phyloP scores from a whole-genome alignment of 2,329 filamentous ascomycete species.

The Verticillium albo-atrum region DNA sequence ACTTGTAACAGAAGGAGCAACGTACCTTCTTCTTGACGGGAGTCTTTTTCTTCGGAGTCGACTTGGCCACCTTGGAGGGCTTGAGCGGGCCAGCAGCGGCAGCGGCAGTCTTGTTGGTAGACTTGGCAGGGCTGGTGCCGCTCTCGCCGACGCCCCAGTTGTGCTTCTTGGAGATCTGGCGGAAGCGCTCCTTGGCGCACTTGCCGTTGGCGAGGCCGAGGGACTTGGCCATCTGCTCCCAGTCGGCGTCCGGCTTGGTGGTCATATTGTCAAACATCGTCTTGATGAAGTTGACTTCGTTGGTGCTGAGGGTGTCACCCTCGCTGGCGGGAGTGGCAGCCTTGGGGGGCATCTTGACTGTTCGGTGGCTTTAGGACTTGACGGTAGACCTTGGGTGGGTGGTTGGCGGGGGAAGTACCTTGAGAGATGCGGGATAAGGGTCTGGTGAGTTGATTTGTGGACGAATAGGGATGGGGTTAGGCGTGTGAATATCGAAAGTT shows the following conservation, averaged over 20 bases:
- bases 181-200: slow-evolving; percentile 36
- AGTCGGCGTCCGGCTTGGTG: slow-evolving; percentile 35
- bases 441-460: too few species aligned
- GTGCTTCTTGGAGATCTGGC: slow-evolving; percentile 33
- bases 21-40: slow-evolving; percentile 19
- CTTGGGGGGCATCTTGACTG: not conserved
- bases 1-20: not conserved
- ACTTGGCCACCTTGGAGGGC: slow-evolving; percentile 23
- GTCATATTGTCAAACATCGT: slow-evolving; percentile 37
- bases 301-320: slow-evolving; percentile 22
- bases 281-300: slow-evolving; percentile 33
- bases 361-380: not conserved
- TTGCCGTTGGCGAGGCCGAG: slow-evolving; percentile 30
- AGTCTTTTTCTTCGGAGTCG: slow-evolving; percentile 23
- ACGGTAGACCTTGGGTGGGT: not conserved
- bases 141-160: slow-evolving; percentile 27
- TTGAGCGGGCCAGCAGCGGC: slow-evolving; percentile 10
- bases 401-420: not conserved
- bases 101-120: slow-evolving; percentile 6
- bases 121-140: slow-evolving; percentile 22
- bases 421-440: not conserved
- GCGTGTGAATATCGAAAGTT: too few species aligned
- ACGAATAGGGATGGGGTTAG: too few species aligned
- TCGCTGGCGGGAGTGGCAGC: slow-evolving; percentile 8
- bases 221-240: slow-evolving; percentile 28